Evolutionary conservation across 2,329 filamentous ascomycete genomes (phyloP).

Genomic region (Trichoderma gracile): DNA sequence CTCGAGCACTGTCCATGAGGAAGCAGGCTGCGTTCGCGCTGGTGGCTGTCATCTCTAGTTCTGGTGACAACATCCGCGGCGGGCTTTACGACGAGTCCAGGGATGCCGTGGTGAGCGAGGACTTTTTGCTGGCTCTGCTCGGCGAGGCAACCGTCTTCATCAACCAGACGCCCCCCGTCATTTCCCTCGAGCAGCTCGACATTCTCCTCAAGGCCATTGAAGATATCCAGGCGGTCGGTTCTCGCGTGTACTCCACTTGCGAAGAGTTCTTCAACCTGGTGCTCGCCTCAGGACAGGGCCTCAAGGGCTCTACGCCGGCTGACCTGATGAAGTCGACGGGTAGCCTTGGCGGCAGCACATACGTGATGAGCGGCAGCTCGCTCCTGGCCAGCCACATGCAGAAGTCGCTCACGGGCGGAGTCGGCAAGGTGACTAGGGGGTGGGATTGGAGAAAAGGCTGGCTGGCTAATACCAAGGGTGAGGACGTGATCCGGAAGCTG

Average conservation of each 20-base stretch:
- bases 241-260: conserved; percentile 70
- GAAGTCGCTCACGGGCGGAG: conserved; percentile 57
- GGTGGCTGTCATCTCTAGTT: conserved; percentile 79
- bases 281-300: conserved; percentile 66
- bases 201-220: conserved; percentile 74
- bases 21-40: conserved; percentile 72
- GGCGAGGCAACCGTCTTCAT: conserved; percentile 82
- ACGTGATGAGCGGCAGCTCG: conserved; percentile 72
- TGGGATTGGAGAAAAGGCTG: conserved; percentile 83
- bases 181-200: conserved; percentile 73
- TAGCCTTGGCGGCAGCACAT: conserved; percentile 60
- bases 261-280: conserved; percentile 78
- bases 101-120: conserved; percentile 82
- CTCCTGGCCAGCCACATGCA: conserved; percentile 66
- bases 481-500: conserved; percentile 71
- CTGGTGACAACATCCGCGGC: conserved; percentile 87
- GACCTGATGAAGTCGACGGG: conserved; percentile 61
- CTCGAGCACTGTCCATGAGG: conserved; percentile 59
- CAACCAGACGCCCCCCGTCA: conserved; percentile 53
- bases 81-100: conserved; percentile 81
- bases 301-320: conserved; percentile 62
- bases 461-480: conserved; percentile 63
- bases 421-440: conserved; percentile 57
- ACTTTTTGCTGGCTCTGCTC: conserved; percentile 79
- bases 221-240: conserved; percentile 73